phyloP scores from a whole-genome alignment of 2,329 filamentous ascomycete species.

The Sporothrix euskadiensis region DNA sequence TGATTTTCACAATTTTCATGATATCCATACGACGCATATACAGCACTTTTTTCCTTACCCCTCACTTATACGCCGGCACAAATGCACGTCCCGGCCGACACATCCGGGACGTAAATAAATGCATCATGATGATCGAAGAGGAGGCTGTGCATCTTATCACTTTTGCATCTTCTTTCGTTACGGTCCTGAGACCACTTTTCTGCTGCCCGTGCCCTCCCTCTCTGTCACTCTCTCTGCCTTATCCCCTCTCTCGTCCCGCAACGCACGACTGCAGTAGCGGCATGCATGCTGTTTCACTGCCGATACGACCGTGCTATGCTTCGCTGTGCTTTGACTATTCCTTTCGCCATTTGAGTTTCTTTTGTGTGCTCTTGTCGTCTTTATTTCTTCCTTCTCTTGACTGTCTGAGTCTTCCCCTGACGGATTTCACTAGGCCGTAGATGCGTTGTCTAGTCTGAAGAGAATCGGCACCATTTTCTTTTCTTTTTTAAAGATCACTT shows the following conservation, averaged over 20 bases:
- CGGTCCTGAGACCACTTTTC: neutral
- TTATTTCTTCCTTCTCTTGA: neutral
- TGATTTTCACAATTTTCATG: neutral
- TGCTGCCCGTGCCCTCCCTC: neutral
- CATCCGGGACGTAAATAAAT: neutral
- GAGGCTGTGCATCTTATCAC: neutral
- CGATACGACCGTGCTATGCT: neutral
- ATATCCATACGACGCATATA: neutral
- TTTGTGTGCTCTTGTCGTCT: neutral
- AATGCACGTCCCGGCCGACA: slow-evolving; percentile 10
- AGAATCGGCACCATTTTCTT: neutral
- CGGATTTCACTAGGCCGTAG: neutral
- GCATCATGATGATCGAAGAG: neutral
- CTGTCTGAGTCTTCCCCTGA: neutral
- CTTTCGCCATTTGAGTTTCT: neutral
- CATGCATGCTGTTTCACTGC: slow-evolving; percentile 19
- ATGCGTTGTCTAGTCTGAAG: neutral
- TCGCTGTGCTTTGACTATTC: neutral
- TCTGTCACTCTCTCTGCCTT: neutral
- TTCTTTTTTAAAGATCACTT: neutral
- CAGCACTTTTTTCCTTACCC: neutral
- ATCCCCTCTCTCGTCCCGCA: neutral
- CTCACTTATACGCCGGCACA: slow-evolving; percentile 13
- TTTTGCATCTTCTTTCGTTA: too few relatives aligned
- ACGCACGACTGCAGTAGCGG: slow-evolving; percentile 19